Base-by-base conservation (phyloP, 2,329 filamentous ascomycete species). In the Ilyonectria robusta region DNA sequence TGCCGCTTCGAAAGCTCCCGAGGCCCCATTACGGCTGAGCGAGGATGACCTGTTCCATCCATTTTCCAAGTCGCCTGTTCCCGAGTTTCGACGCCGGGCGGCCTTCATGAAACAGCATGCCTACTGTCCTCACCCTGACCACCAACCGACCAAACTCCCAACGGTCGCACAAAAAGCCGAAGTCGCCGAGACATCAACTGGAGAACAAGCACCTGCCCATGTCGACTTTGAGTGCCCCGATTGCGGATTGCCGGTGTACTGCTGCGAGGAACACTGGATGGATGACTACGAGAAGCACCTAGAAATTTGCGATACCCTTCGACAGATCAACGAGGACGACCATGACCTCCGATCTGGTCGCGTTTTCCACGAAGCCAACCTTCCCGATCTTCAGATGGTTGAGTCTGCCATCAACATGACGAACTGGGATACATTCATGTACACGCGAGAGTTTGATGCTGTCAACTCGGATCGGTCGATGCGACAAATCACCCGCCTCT, bases 351-450 rank as follows among this genome's bases (percentile, higher is more conserved):
- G 93, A 57, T 97, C 94, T 19, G 96, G 96, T 4, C 89, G 96
- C 31, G 92, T 94, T 80, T 99, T 99, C 81, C 92, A 93, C 15
- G 97, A 99, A 80, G 98, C 97, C 77, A 91, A 95, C 68, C 97
- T 97, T 78, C 94, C 96, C 0, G 93, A 92, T 15, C 87, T 91
- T 61, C 95, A 98, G 83, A 91, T 98, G 79, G 95, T 98, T 71
- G 95, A 98, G 79, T 93, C 94, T 37, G 87, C 96, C 72, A 90
- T 98, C 72, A 99, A 99, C 82, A 95, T 99, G 93, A 97, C 93
- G 48, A 99, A 97, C 80, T 99, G 96, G 96, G 96, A 99, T 81
- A 98, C 96, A 0, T 94, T 97, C 75, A 85, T 99, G 77, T 99
- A 97, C 79, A 97, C 94, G 3, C 88, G 96, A 76, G 92, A 97